Evolutionary conservation across 257 asterid genomes (phyloP).

Genomic region (Thymus mandschuricus): DNA sequence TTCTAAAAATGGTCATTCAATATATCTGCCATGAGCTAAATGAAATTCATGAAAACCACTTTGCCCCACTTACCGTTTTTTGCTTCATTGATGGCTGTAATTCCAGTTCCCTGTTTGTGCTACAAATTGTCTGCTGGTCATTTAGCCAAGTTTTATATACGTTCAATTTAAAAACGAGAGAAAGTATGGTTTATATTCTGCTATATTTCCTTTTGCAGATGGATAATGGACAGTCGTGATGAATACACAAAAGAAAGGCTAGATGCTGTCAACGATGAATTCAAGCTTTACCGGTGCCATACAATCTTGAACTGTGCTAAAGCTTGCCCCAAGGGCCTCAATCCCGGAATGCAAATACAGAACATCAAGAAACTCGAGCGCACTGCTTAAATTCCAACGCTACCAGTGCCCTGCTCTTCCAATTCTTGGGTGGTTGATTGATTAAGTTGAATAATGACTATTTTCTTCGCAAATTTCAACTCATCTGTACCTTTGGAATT

Average conservation of each 20-base stretch:
- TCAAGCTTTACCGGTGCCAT: constrained; percentile 91
- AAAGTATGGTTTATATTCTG: neutral
- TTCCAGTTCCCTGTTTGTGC: neutral
- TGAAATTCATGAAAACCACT: neutral
- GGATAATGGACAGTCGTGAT: constrained; percentile 99
- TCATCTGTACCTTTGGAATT: constrained; percentile 12
- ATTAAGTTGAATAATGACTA: constrained; percentile 27
- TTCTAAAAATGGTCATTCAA: neutral
- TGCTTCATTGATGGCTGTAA: neutral
- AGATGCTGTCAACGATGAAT: constrained; percentile 81
- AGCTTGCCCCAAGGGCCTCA: constrained; percentile 96
- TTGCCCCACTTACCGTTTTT: neutral
- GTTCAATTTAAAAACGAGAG: neutral
- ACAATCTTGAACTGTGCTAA: constrained; percentile 91
- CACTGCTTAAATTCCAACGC: constrained; percentile 34
- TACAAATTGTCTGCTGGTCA: neutral
- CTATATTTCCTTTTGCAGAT: constrained; percentile 51
- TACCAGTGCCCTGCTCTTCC: neutral
- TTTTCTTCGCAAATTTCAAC: constrained; percentile 26
- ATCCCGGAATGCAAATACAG: constrained; percentile 90
- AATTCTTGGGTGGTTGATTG: constrained; percentile 34
- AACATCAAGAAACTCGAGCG: constrained; percentile 88
- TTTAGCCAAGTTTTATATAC: neutral
- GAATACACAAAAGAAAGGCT: constrained; percentile 90
- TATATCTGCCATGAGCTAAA: neutral